Base-by-base conservation (phyloP, 2,329 filamentous ascomycete species). In the Neofusicoccum cordaticola region DNA sequence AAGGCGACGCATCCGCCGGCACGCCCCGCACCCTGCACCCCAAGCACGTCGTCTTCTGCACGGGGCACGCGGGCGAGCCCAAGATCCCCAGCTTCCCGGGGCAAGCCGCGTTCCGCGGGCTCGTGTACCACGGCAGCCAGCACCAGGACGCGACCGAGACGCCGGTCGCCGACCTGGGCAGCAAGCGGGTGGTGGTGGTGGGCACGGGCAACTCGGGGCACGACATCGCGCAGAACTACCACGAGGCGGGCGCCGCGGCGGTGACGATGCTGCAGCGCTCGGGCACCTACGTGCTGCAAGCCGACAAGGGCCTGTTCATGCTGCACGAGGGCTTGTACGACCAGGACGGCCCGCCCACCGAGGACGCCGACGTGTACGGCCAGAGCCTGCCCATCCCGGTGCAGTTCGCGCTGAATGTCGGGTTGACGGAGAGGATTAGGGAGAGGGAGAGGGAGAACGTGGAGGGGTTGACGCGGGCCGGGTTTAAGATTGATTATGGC, bases 251-350 rank as follows among this genome's bases (percentile, higher is more conserved):
- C 0, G 88, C 87, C 67, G 79, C 85, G 2, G 78, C 85, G 2
- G 84, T 90, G 1, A 91, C 89, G 0, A 87, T 92, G 73, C 82
- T 92, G 0, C 89, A 92, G 74, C 83, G 89, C 3, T 86, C 84
- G 0, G 85, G 82, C 6, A 91, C 90, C 0, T 85, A 84, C 62
- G 87, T 92, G 2, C 79, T 90, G 0, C 84, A 86, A 0, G 86
- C 84, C 6, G 79, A 86, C 0, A 77, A 80, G 1, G 79, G 86
- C 0, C 81, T 88, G 17, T 76, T 79, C 1, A 75, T 90, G 7
- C 65, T 74, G 6, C 70, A 72, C 63, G 83, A 82, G 57, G 82
- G 82, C 0, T 66, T 86, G 1, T 84, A 81, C 67, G 78, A 79
- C 22, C 80, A 80, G 66, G 71, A 68, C 13, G 78, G 75, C 12